Evolutionary conservation across 164 flowering plant genomes (phyloP).

Genomic region (Nelumbo lutea): DNA sequence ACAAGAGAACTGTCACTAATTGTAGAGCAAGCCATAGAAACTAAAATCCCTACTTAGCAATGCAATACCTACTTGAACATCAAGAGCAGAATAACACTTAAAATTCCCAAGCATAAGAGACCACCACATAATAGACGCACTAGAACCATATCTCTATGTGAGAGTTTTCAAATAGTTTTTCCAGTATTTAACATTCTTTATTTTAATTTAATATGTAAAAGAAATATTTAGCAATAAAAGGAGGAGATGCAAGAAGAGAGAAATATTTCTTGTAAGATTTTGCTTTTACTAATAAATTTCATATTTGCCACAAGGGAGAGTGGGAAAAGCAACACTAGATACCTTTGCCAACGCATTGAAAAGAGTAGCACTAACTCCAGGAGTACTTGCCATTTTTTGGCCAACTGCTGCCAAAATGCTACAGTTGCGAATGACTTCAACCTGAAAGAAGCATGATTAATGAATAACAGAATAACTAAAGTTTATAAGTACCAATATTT

Average conservation of each 20-base stretch:
- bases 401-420: constrained; percentile 97
- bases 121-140: background rate
- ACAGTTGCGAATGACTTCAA: constrained; percentile 77
- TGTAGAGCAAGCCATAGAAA: too few species aligned
- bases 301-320: too few species aligned
- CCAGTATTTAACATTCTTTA: too few species aligned
- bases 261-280: too few species aligned
- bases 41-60: background rate
- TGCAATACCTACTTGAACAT: background rate
- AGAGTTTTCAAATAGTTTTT: background rate
- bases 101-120: background rate
- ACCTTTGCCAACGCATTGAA: constrained; percentile 98
- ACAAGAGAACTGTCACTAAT: too few species aligned
- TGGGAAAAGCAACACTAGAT: background rate
- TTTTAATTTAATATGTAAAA: too few species aligned
- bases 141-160: background rate
- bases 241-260: too few species aligned
- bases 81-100: background rate
- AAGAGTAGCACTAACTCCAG: constrained; percentile 96
- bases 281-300: too few species aligned
- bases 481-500: background rate
- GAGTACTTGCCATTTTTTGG: constrained; percentile 97
- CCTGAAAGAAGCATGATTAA: constrained; percentile 37
- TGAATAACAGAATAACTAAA: background rate
- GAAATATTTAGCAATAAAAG: too few species aligned